Evolutionary conservation across 2,329 filamentous ascomycete species (phyloP).

Genomic region (Zelopaecilomyces penicillatus): DNA sequence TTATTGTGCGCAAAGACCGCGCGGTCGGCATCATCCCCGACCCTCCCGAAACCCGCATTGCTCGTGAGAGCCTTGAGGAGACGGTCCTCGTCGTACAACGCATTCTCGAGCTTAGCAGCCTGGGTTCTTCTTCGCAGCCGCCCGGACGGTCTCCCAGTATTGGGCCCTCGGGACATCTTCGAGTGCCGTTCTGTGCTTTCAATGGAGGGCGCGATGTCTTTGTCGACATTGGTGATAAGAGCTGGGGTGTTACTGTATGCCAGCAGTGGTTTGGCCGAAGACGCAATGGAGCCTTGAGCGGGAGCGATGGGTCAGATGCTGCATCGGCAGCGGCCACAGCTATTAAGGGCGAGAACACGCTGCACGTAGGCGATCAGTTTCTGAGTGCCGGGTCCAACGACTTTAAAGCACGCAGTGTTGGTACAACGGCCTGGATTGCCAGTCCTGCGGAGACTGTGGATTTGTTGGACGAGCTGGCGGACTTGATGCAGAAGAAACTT

Average conservation of each 20-base stretch:
- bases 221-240: constrained; percentile 97
- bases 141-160: constrained; percentile 9
- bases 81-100: constrained; percentile 92
- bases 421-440: constrained; percentile 95
- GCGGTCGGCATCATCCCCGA: constrained; percentile 70
- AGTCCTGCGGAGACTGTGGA: constrained; percentile 85
- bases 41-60: constrained; percentile 56
- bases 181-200: constrained; percentile 90
- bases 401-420: constrained; percentile 87
- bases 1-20: constrained; percentile 78
- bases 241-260: constrained; percentile 86
- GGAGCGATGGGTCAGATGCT: constrained; percentile 3
- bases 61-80: constrained; percentile 86
- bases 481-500: constrained; percentile 36
- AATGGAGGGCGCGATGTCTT: constrained; percentile 98
- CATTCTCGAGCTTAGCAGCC: constrained; percentile 74
- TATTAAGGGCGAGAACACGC: constrained; percentile 66
- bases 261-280: constrained; percentile 74
- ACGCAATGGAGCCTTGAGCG: not conserved
- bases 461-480: constrained; percentile 72
- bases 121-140: constrained; percentile 22
- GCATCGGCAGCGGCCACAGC: constrained; percentile 15
- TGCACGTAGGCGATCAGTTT: constrained; percentile 97
- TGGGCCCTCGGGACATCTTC: constrained; percentile 9
- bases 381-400: constrained; percentile 92